A percentile compares a stretch with the other conserved stretches of the same genome.
Evolutionary conservation across 2,329 filamentous ascomycete species (phyloP).

Genomic region (Ophiostoma populinum): DNA sequence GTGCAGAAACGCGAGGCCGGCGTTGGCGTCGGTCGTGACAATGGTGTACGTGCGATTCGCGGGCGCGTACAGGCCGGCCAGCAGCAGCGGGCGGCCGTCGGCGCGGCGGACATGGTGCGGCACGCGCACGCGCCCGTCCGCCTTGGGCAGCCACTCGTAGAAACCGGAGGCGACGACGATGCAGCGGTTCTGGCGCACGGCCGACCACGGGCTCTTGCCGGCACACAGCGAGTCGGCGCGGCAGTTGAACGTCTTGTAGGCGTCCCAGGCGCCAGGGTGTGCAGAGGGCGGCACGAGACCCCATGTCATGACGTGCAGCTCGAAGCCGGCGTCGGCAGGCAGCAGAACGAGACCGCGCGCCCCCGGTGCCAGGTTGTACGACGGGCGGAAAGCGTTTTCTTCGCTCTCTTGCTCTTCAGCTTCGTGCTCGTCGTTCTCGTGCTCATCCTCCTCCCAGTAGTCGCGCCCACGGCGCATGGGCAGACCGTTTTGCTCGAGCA

Average conservation of each 20-base stretch:
- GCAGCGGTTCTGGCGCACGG: constrained; percentile 85
- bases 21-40: constrained; percentile 77
- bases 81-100: constrained; percentile 70
- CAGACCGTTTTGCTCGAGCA: constrained; percentile 45
- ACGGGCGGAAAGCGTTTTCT: constrained; percentile 41
- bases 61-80: constrained; percentile 86
- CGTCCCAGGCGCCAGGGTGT: constrained; percentile 64
- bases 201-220: constrained; percentile 72
- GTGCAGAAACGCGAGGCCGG: constrained; percentile 72
- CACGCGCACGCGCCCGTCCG: constrained; percentile 62
- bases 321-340: constrained; percentile 19
- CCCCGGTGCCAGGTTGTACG: constrained; percentile 85
- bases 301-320: constrained; percentile 90
- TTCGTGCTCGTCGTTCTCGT: constrained; percentile 48
- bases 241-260: constrained; percentile 87
- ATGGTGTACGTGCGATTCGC: constrained; percentile 65
- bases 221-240: constrained; percentile 69
- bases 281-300: constrained; percentile 89
- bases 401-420: constrained; percentile 45
- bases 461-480: not conserved
- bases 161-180: constrained; percentile 82
- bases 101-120: constrained; percentile 71
- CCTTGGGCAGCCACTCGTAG: constrained; percentile 86
- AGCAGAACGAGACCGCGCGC: constrained; percentile 75
- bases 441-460: constrained; percentile 46